Evolutionary conservation across 1,284 basidiomycete genomes (phyloP).

Genomic region (Naganishia sp.): DNA sequence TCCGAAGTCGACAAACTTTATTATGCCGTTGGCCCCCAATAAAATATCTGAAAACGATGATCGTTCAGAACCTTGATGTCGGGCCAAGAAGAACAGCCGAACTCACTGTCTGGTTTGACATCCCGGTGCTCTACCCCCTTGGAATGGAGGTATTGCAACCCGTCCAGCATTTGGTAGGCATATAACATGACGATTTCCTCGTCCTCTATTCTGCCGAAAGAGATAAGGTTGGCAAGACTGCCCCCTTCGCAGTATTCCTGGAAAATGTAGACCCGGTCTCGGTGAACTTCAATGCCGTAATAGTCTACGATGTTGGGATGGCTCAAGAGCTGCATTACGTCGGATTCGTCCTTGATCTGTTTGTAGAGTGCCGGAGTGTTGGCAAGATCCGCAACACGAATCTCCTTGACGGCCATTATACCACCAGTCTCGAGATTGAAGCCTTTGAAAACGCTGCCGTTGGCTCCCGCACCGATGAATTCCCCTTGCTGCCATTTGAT

Average conservation of each 20-base stretch:
- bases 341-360: conserved; percentile 95
- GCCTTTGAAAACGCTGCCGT: conserved; percentile 95
- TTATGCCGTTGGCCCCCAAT: conserved; percentile 79
- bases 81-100: conserved; percentile 3
- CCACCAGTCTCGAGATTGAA: conserved; percentile 96
- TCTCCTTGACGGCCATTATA: conserved; percentile 99
- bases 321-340: conserved; percentile 97
- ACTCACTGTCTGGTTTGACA: conserved; percentile 97
- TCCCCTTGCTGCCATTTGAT: conserved; percentile 98
- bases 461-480: conserved; percentile 96
- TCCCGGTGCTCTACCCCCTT: conserved; percentile 93
- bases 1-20: conserved; percentile 99
- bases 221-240: conserved; percentile 83
- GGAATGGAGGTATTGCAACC: conserved; percentile 91
- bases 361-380: conserved; percentile 80
- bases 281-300: conserved; percentile 98
- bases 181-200: conserved; percentile 95
- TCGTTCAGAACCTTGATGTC: background rate
- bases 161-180: conserved; percentile 95
- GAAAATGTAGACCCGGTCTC: conserved; percentile 98
- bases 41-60: conserved; percentile 71
- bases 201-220: conserved; percentile 94
- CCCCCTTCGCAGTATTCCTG: conserved; percentile 99
- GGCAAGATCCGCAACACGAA: conserved; percentile 91
- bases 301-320: conserved; percentile 99